These are phyloP conservation scores for Sugiyamaella qingdaonensis DNA, from an alignment of 805 yeast genomes.

Conservation along the genomic window DNA sequence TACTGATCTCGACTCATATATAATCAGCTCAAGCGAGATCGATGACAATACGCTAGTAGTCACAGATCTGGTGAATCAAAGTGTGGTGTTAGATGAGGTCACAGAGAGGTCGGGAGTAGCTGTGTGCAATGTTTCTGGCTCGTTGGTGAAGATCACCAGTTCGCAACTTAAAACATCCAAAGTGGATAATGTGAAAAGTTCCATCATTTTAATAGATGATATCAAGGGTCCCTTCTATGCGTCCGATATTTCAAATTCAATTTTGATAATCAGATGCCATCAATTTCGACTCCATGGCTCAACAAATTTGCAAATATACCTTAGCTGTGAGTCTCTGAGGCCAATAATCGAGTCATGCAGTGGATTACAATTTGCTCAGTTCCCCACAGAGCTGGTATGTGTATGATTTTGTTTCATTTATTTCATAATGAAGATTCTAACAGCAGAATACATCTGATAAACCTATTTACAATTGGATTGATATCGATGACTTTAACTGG, in stretches of 20 bases:
- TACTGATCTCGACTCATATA: background rate
- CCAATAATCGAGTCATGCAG: conserved; percentile 29
- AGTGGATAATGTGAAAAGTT: conserved; percentile 16
- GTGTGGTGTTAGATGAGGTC: background rate
- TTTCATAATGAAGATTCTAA: background rate
- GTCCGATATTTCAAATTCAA: conserved; percentile 16
- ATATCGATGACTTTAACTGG: conserved; percentile 31
- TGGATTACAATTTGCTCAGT: conserved; percentile 21
- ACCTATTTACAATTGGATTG: conserved; percentile 5
- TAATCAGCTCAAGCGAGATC: background rate
- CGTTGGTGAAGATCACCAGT: background rate
- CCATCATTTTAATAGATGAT: conserved; percentile 17
- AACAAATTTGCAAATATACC: conserved; percentile 13
- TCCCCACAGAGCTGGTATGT: conserved; percentile 10
- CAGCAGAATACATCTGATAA: background rate
- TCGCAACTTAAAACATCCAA: conserved; percentile 5
- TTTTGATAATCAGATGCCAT: conserved; percentile 22
- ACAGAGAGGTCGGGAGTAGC: background rate
- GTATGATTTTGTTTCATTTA: too few relatives aligned
- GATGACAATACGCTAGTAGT: background rate
- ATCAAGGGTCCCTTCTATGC: conserved; percentile 25
- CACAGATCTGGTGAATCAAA: background rate
- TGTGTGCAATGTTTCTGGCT: background rate
- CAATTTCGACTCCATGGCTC: conserved; percentile 30
- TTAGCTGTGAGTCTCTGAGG: conserved; percentile 25